Base-by-base conservation (phyloP, 257 asterid genomes). In the Handroanthus guayacan region DNA sequence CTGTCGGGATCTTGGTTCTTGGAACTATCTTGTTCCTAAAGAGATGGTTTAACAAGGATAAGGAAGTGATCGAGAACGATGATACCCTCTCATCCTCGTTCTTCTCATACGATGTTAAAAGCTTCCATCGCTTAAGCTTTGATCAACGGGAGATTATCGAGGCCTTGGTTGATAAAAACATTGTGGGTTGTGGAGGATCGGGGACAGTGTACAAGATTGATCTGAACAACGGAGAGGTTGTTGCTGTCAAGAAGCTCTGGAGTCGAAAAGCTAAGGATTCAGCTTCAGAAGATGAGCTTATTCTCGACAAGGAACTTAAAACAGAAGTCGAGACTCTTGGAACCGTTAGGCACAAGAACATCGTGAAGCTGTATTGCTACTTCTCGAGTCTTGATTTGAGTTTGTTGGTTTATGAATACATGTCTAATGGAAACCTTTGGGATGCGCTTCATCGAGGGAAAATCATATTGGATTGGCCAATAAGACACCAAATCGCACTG, bases 111-210 rank as follows among this genome's bases (percentile, higher is more conserved):
- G 95, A 95, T 16, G 87, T 92, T 17, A 95, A 89, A 69, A 89
- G 92, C 41, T 95, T 95, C 91, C 98, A 93, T 62, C 90, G 92
- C 0, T 16, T 91, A 39, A 91, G 90, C 71, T 92, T 95, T 36
- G 96, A 93, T 50, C 93, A 87, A 38, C 83, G 92, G 0, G 98
- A 95, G 82, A 91, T 95, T 57, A 60, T 87, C 5, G 97, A 88
- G 2, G 89, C 94, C 50, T 78, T 95, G 92, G 89, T 91, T 2
- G 98, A 95, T 37, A 87, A 93, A 61, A 95, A 95, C 86, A 89
- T 95, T 4, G 96, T 95, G n/a, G 99, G 99, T 6, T 93, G 89
- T 62, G 98, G 99, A 44, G 98, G 99, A 14, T 95, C 99, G 0
- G 97, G 99, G 20, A 86, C 97, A 0, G 99, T 95, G 0, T 95